Conservation (phyloP, 1,284 basidiomycete genomes). For the Macrocybe sp. region DNA sequence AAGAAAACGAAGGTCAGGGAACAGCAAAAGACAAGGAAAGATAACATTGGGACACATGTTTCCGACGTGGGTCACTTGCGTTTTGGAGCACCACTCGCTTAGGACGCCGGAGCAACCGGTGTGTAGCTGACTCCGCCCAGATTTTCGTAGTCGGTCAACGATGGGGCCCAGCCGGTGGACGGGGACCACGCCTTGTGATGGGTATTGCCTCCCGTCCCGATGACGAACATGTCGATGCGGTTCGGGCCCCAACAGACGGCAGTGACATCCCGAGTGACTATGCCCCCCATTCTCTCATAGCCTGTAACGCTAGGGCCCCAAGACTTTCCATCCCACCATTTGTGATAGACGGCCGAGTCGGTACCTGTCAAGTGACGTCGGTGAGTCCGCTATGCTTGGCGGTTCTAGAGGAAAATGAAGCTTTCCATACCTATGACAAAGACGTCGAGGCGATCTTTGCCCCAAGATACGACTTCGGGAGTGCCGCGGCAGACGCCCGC, state of each 20-base stretch:
- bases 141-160: background rate
- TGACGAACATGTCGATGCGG: conserved; percentile 6
- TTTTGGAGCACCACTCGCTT: no score
- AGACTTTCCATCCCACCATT: background rate
- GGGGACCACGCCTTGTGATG: conserved; percentile 1
- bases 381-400: background rate
- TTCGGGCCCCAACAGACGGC: conserved; percentile 1
- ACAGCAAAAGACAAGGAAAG: no score
- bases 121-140: background rate
- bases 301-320: background rate
- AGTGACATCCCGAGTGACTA: background rate
- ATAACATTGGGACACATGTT: no score
- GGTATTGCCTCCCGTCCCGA: background rate
- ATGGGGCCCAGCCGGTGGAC: background rate
- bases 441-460: background rate
- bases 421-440: background rate
- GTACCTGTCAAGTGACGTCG: background rate
- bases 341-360: conserved; percentile 4
- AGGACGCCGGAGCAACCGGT: background rate
- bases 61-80: no score
- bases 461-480: conserved; percentile 5
- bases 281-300: conserved; percentile 3
- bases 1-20: no score
- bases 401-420: background rate
- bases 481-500: background rate